phyloP scores from a whole-genome alignment of 2,329 filamentous ascomycete genomes.

The Fusarium nodosum region DNA sequence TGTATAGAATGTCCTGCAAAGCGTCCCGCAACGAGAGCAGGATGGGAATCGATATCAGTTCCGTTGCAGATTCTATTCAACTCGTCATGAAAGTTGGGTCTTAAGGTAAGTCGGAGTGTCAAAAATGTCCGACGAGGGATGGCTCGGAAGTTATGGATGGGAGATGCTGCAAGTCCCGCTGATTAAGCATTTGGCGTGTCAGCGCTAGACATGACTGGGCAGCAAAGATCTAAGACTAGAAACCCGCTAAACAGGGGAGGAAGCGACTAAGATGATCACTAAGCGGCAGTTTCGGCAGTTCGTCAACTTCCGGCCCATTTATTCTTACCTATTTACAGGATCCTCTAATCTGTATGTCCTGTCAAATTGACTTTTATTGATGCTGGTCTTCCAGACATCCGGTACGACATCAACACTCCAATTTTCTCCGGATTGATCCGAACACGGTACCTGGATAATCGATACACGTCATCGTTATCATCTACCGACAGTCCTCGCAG shows the following conservation, averaged over 20 bases:
- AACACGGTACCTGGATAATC: no score
- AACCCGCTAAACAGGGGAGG: neutral
- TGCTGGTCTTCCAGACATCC: no score
- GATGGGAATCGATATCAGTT: neutral
- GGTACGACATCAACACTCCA: no score
- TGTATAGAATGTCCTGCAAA: no score
- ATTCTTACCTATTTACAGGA: neutral
- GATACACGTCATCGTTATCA: neutral
- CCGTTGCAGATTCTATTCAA: neutral
- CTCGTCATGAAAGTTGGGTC: neutral
- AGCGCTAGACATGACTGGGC: slow-evolving; percentile 8
- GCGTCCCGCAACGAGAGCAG: neutral
- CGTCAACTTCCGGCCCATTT: slow-evolving; percentile 18
- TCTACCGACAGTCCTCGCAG: neutral
- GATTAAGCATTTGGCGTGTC: slow-evolving; percentile 25
- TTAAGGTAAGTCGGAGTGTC: slow-evolving; percentile 17
- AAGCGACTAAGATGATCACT: neutral
- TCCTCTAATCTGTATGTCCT: neutral
- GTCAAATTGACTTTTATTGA: neutral
- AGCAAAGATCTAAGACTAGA: neutral
- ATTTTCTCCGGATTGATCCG: neutral
- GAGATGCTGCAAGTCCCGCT: slow-evolving; percentile 18
- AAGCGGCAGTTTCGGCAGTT: slow-evolving; percentile 3
- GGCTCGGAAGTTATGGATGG: slow-evolving; percentile 10
- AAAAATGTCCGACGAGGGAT: slow-evolving; percentile 11